Base-by-base conservation (phyloP, 1,284 basidiomycete species). In the Irpex lacteus region DNA sequence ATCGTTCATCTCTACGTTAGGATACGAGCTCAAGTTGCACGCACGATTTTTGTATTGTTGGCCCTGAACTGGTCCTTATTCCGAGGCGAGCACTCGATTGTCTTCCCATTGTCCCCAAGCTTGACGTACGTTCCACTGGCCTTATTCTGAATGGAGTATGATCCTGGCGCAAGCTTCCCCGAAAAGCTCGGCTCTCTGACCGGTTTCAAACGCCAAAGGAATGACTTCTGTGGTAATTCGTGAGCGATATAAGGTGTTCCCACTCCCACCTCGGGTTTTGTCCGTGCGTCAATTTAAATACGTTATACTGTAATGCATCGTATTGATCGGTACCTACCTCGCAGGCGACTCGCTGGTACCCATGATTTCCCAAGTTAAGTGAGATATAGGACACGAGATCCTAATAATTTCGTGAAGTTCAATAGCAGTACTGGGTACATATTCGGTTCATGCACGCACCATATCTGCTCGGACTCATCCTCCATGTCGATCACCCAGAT, bases 91-190 rank as follows among this genome's bases (percentile, higher is more conserved):
- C 65, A 50, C 37, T 59, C 56, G 7, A 66, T 34, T n/a, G 50
- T 60, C 36, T 54, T 60, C 40, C 58, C 62, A 40, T 66, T 59
- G 7, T 53, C 53, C 6, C 57, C 52, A 1, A 63, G 19, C 18
- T 36, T 55, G 11, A 66, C 62, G 32, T 32, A 66, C 1, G 61
- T 66, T 6, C 44, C 37, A 36, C 62, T 60, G 13, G 44, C 61
- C 44, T 61, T 61, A 34, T 63, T 66, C 47, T 63, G 65, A 5
- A 66, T 53, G 5, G 61, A 49, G 50, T 66, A 66, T 5, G 63
- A 19, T 8, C 65, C 65, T 3, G 65, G 55, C 15, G 32, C 36
- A 3, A 66, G 36, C n/a, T 38, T 34, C 7, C 53, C 62, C 9
- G 34, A 2, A 37, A 18, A 32, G 18, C 6, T 37, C 32, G 44